phyloP scores from a whole-genome alignment of 495 filamentous ascomycete genomes.

The Parmelia sp. region DNA sequence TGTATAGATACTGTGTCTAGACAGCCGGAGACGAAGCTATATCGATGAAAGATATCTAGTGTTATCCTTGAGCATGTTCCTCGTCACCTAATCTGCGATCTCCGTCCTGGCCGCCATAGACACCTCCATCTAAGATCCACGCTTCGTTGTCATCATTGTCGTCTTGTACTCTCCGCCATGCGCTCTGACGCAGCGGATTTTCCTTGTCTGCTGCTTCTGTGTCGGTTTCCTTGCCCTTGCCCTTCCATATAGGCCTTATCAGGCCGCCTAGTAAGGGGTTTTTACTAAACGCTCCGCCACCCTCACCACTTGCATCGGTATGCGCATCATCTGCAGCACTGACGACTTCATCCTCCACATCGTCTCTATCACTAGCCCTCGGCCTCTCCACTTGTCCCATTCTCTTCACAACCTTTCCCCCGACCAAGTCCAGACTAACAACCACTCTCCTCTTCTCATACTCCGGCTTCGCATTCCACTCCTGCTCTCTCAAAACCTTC shows the following conservation, averaged over 20 bases:
- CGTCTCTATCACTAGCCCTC: slow-evolving; percentile 36
- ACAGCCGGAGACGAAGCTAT: background rate
- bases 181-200: slow-evolving; percentile 41
- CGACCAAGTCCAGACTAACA: slow-evolving; percentile 75
- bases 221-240: slow-evolving; percentile 40
- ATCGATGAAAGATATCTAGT: slow-evolving; percentile 4
- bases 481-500: slow-evolving; percentile 76
- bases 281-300: slow-evolving; percentile 63
- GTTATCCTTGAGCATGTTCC: slow-evolving; percentile 44
- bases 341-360: slow-evolving; percentile 31
- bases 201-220: slow-evolving; percentile 32
- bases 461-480: slow-evolving; percentile 83
- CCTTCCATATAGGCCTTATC: slow-evolving; percentile 71
- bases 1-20: background rate
- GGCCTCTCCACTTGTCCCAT: slow-evolving; percentile 57
- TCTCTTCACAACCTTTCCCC: slow-evolving; percentile 67
- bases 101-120: slow-evolving; percentile 48
- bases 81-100: slow-evolving; percentile 41
- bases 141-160: slow-evolving; percentile 84
- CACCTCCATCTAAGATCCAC: slow-evolving; percentile 83
- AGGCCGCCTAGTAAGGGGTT: slow-evolving; percentile 79
- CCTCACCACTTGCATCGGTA: slow-evolving; percentile 25
- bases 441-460: slow-evolving; percentile 90
- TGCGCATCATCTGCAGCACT: background rate
- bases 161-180: slow-evolving; percentile 88